Conservation (phyloP, 2,329 filamentous ascomycete genomes). For the Aspergillus alliaceus region DNA sequence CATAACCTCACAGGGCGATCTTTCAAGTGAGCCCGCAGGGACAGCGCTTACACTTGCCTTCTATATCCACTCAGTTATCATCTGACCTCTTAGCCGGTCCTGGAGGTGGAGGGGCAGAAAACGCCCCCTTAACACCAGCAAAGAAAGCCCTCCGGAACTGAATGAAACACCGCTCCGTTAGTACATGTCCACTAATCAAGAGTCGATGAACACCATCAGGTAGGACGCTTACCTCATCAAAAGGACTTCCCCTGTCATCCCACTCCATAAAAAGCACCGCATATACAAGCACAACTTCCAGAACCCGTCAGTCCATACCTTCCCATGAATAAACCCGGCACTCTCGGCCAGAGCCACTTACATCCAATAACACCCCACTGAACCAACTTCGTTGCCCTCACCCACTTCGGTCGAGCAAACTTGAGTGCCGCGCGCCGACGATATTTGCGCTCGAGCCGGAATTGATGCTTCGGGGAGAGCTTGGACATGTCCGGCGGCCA, state of each 20-base stretch:
- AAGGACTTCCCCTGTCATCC: slow-evolving; percentile 41
- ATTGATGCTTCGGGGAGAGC: slow-evolving; percentile 65
- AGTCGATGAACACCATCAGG: neutral
- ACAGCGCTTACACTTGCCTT: neutral
- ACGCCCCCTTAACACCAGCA: slow-evolving; percentile 29
- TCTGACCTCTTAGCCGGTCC: slow-evolving; percentile 22
- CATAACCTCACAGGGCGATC: too few species aligned
- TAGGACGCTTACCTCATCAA: slow-evolving; percentile 38
- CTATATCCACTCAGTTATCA: slow-evolving; percentile 12
- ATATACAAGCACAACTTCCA: slow-evolving; percentile 42
- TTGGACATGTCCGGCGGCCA: slow-evolving; percentile 67
- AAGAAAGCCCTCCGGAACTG: slow-evolving; percentile 39
- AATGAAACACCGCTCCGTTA: neutral
- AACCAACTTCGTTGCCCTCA: slow-evolving; percentile 57
- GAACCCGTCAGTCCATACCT: neutral
- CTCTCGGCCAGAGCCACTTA: slow-evolving; percentile 36
- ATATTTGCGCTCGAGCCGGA: slow-evolving; percentile 67
- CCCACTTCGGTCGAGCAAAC: slow-evolving; percentile 59
- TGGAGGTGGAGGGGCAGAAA: slow-evolving; percentile 34
- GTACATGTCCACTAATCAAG: neutral
- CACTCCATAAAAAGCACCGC: slow-evolving; percentile 47
- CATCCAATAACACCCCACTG: slow-evolving; percentile 57
- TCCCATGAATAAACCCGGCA: neutral
- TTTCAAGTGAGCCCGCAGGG: neutral
- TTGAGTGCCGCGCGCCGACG: slow-evolving; percentile 61